Conservation (phyloP, 768 basidiomycete genomes). For the Chalciporus piperatus region DNA sequence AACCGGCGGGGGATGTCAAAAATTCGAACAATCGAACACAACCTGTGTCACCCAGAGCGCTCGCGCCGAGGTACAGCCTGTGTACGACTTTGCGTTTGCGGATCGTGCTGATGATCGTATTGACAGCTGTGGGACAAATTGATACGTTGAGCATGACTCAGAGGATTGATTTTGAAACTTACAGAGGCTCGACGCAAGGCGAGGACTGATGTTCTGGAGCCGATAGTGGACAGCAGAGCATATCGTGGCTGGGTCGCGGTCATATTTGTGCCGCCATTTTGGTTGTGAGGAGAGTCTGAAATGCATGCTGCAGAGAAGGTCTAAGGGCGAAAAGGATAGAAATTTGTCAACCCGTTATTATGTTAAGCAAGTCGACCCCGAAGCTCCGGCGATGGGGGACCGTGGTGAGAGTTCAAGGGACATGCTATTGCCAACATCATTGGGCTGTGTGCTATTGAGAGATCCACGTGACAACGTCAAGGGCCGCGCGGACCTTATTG, state of each 20-base stretch:
- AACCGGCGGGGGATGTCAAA: slow-evolving; percentile 47
- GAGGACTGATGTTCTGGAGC: slow-evolving; percentile 27
- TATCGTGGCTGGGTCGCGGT: slow-evolving; percentile 29
- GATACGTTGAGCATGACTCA: background rate
- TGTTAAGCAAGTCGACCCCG: background rate
- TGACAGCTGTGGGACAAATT: slow-evolving; percentile 41
- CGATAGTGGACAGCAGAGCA: slow-evolving; percentile 21
- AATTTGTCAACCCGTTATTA: background rate
- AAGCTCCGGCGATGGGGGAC: background rate
- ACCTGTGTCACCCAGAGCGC: slow-evolving; percentile 56
- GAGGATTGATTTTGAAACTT: background rate
- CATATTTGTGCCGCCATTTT: slow-evolving; percentile 25
- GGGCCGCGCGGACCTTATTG: too few relatives aligned
- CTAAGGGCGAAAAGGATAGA: background rate
- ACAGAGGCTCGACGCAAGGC: slow-evolving; percentile 30
- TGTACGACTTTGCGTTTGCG: slow-evolving; percentile 45
- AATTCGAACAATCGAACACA: slow-evolving; percentile 53
- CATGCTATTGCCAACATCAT: too few relatives aligned
- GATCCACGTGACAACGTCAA: too few relatives aligned
- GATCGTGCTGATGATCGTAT: slow-evolving; percentile 46
- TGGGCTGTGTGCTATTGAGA: too few relatives aligned
- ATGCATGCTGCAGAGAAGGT: slow-evolving; percentile 17
- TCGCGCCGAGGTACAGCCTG: slow-evolving; percentile 54
- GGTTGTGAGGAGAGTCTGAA: slow-evolving; percentile 18
- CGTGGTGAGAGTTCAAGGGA: too few relatives aligned